phyloP scores from a whole-genome alignment of 257 asterid species.

The Paraleonurus japonicus region DNA sequence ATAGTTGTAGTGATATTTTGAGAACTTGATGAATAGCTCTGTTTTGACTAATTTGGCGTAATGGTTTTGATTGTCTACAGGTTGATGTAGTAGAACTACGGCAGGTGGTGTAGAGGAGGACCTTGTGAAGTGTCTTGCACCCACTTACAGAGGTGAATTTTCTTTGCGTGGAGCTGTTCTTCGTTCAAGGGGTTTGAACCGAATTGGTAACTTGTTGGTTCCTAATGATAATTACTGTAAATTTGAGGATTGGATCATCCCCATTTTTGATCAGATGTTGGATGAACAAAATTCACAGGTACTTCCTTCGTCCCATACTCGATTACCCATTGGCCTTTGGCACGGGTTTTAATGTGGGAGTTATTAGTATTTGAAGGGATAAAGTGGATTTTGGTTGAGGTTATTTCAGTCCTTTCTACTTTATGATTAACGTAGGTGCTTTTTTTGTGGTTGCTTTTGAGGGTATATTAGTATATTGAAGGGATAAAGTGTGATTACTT shows the following conservation, averaged over 20 bases:
- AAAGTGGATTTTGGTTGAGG: no score
- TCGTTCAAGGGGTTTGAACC: constrained; percentile 87
- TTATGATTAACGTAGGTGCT: no score
- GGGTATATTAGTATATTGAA: no score
- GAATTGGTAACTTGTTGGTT: constrained; percentile 87
- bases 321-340: no score
- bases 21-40: background rate
- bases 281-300: constrained; percentile 75
- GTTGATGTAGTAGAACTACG: constrained; percentile 90
- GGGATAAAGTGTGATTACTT: no score
- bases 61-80: constrained; percentile 39
- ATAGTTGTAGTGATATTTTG: background rate
- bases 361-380: no score
- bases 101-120: constrained; percentile 99
- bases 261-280: constrained; percentile 83
- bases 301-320: no score
- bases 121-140: constrained; percentile 94
- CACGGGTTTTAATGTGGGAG: no score
- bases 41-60: background rate
- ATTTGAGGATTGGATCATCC: constrained; percentile 95
- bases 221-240: constrained; percentile 95
- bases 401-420: no score
- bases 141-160: constrained; percentile 80
- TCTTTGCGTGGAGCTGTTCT: constrained; percentile 79
- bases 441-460: no score